Conservation (phyloP, 2,329 filamentous ascomycete genomes). For the Trichoderma afroharzianum region DNA sequence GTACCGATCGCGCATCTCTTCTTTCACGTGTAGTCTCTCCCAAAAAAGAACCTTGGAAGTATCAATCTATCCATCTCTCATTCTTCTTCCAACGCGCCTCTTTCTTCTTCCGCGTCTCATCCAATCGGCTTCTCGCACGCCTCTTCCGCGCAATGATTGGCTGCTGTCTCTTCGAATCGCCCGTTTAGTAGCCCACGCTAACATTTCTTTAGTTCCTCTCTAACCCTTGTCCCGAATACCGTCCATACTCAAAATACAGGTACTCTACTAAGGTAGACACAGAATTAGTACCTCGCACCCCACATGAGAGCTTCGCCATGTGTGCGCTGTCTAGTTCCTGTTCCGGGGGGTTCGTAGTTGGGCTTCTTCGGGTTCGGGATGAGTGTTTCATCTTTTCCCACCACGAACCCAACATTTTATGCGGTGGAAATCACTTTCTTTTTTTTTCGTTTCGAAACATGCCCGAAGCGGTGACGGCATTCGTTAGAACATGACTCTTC, state of each 20-base stretch:
- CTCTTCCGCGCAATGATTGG: background rate
- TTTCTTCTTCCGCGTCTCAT: background rate
- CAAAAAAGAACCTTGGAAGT: background rate
- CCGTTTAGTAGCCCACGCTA: background rate
- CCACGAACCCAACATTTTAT: background rate
- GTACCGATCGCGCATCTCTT: background rate
- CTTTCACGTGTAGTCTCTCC: background rate
- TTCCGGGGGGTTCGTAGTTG: background rate
- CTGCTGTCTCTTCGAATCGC: background rate
- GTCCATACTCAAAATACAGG: too few relatives aligned
- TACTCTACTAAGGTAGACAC: too few relatives aligned
- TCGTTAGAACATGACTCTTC: constrained; percentile 3
- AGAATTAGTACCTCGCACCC: too few relatives aligned
- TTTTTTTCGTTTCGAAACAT: constrained; percentile 4
- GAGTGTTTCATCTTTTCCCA: background rate
- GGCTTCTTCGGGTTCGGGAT: background rate
- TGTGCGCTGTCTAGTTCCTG: background rate
- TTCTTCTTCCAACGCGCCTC: background rate
- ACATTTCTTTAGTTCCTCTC: background rate
- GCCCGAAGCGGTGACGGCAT: background rate
- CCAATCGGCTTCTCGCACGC: constrained; percentile 17
- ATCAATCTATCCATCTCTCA: background rate
- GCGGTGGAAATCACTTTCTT: too few relatives aligned
- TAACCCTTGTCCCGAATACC: too few relatives aligned
- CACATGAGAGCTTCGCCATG: background rate